Evolutionary conservation across 345 rosid genomes (phyloP), one percentile per base, ranked within the genome.

Genomic region (Punica granatum): DNA sequence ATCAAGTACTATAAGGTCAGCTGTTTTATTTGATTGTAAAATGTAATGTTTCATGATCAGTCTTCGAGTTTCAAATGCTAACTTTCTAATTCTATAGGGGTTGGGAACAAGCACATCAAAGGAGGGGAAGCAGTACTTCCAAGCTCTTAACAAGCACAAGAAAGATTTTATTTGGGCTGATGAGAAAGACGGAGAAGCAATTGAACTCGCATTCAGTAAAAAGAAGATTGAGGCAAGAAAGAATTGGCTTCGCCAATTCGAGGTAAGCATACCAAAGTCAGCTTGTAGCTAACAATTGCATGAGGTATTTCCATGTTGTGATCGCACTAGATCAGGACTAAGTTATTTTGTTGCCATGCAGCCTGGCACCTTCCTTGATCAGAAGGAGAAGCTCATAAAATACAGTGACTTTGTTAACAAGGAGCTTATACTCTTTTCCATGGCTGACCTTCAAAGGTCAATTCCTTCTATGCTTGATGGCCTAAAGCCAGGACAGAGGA

Each of bases 401-500:
- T 95, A 88, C 83, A 88, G 91, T 41, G 98, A 95, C 69, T 95
- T 95, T 70, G 87, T 95, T 30, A 92, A 95, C 75, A 95, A 92
- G 80, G 99, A 95, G 76, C 98, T 95, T 30, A 92, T 95, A 70
- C 67, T 92, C 80, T 92, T 92, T 77, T 95, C 99, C 25, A 79
- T 88, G 85, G 99, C 98, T n/a, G 99, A 88, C 77, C 91, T 92
- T 63, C 97, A 95, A 72, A 84, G 99, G 69, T 92, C 99, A 16
- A 95, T 95, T 67, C 99, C 98, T 21, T 92, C 98, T 5, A 81
- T 95, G 96, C 87, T 95, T 58, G 99, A 95, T 75, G 99, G 99
- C 67, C 79, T 95, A 25, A 92, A 95, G 79, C 97, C 98, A 21
- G 96, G 98, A 51, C 99, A 95, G 77, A 87, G 99, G 74, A 95